These are phyloP conservation scores for Tanacetum coccineum DNA, from an alignment of 129 eudicot species.

Conservation along the genomic window DNA sequence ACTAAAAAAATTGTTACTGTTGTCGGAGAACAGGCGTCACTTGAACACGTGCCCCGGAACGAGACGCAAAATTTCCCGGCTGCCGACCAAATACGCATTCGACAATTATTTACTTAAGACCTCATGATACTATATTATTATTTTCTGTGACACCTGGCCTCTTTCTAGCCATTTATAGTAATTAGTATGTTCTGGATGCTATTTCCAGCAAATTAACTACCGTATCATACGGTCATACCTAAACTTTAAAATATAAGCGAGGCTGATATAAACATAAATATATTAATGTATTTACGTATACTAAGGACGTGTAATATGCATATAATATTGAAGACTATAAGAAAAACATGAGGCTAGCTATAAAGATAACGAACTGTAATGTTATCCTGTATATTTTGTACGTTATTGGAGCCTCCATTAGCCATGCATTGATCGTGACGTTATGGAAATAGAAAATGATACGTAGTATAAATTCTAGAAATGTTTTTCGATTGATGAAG, in stretches of 20 bases:
- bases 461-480: no score
- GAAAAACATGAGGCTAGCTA: neutral
- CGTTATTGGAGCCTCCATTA: no score
- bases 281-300: neutral
- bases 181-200: slow-evolving; percentile 16
- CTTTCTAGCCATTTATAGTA: slow-evolving; percentile 9
- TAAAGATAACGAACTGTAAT: neutral
- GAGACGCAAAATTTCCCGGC: slow-evolving; percentile 21
- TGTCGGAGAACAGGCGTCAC: slow-evolving; percentile 13
- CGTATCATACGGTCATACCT: slow-evolving; percentile 11
- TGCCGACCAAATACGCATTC: slow-evolving; percentile 10
- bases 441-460: neutral
- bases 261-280: neutral
- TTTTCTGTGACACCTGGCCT: slow-evolving; percentile 10
- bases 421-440: neutral
- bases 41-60: slow-evolving; percentile 9
- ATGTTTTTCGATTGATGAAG: no score
- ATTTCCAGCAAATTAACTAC: slow-evolving; percentile 1
- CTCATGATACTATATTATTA: neutral
- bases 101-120: neutral
- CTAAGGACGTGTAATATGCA: neutral
- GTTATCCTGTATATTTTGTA: no score
- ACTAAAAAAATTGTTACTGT: neutral
- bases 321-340: neutral
- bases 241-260: neutral